These are phyloP conservation scores for Glycyrrhiza uralensis DNA, from an alignment of 306 rosid species.

Conservation along the genomic window DNA sequence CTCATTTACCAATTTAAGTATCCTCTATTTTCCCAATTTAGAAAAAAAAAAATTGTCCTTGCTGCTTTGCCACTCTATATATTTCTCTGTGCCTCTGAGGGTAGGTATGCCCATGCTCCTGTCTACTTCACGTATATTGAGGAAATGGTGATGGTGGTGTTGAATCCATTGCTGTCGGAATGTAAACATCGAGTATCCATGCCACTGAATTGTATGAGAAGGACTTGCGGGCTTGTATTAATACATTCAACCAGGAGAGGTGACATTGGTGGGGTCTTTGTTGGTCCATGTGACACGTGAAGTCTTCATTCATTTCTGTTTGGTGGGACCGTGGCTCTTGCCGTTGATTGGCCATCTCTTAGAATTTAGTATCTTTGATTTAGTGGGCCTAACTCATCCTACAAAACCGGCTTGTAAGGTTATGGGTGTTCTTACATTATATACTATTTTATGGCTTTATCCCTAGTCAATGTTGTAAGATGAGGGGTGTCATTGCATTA, in stretches of 20 bases:
- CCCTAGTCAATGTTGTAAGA: too few species aligned
- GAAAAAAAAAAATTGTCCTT: conserved; percentile 14
- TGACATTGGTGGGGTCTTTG: conserved; percentile 49
- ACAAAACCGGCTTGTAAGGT: too few species aligned
- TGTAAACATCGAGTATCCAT: conserved; percentile 56
- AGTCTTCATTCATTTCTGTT: conserved; percentile 45
- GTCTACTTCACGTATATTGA: conserved; percentile 47
- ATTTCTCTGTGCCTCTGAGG: conserved; percentile 30
- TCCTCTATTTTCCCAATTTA: conserved; percentile 47
- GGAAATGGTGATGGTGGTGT: conserved; percentile 10
- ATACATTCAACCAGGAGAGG: conserved; percentile 42
- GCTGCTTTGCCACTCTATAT: conserved; percentile 26
- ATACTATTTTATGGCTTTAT: too few species aligned
- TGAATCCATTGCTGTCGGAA: conserved; percentile 45
- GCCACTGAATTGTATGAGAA: conserved; percentile 57
- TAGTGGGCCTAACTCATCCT: too few species aligned
- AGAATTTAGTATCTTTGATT: too few species aligned
- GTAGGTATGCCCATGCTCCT: conserved; percentile 30
- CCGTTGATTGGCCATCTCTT: conserved; percentile 45
- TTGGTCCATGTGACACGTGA: conserved; percentile 87
- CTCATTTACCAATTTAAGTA: conserved; percentile 42
- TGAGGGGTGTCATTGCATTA: too few species aligned
- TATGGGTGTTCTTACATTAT: too few species aligned
- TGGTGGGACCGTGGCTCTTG: conserved; percentile 34
- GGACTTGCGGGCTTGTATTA: conserved; percentile 38